These are phyloP conservation scores for Chloranthus sessilifolius DNA, from an alignment of 164 flowering plant species.

Conservation along the genomic window DNA sequence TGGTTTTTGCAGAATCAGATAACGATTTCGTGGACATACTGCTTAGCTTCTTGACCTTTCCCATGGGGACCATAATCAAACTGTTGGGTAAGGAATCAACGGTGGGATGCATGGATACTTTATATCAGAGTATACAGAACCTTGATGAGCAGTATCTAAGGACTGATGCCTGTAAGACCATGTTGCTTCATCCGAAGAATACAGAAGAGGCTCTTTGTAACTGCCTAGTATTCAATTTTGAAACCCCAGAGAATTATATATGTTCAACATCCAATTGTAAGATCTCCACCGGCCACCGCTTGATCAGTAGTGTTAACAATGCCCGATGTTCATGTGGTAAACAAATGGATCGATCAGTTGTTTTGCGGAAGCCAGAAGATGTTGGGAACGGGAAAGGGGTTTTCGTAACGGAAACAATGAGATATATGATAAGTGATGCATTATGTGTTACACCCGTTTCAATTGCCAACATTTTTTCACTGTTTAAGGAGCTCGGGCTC, in stretches of 20 bases:
- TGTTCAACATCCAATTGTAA: not conserved
- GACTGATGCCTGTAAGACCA: slow-evolving; percentile 9
- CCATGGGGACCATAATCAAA: slow-evolving; percentile 14
- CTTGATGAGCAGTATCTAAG: slow-evolving; percentile 4
- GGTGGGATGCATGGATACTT: slow-evolving; percentile 14
- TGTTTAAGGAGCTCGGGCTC: too few relatives aligned
- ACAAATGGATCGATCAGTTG: not conserved
- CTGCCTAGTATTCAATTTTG: slow-evolving; percentile 3
- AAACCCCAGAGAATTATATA: not conserved
- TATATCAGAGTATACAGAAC: slow-evolving; percentile 14
- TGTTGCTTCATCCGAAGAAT: slow-evolving; percentile 13
- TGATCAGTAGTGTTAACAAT: slow-evolving; percentile 1
- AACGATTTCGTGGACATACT: slow-evolving; percentile 14
- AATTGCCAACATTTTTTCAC: too few relatives aligned
- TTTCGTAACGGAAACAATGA: too few relatives aligned
- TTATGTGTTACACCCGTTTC: too few relatives aligned
- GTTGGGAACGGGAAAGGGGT: not conserved
- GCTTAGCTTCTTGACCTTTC: slow-evolving; percentile 21
- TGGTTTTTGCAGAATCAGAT: slow-evolving; percentile 8
- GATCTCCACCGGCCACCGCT: not conserved
- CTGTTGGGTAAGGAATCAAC: slow-evolving; percentile 1
- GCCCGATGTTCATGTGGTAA: slow-evolving; percentile 8
- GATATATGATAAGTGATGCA: too few relatives aligned
- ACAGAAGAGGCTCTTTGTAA: slow-evolving; percentile 1
- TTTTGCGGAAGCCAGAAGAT: not conserved